Evolutionary conservation across 2,329 filamentous ascomycete genomes (phyloP).

Genomic region (Fusarium chlamydosporum): DNA sequence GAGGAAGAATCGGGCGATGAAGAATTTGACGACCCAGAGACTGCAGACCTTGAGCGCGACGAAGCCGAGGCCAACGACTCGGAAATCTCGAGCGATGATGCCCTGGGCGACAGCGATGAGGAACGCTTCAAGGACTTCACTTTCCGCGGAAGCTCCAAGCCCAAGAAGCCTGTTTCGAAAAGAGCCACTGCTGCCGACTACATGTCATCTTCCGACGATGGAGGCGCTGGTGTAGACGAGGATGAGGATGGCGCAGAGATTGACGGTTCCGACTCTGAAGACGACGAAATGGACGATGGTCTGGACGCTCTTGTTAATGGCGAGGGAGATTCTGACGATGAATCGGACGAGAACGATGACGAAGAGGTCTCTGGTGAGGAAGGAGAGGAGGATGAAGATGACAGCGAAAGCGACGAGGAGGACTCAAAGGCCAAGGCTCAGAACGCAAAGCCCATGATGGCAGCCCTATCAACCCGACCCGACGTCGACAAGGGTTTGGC

Average conservation of each 20-base stretch:
- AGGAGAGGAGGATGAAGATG: conserved; percentile 57
- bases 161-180: conserved; percentile 56
- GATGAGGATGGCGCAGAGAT: conserved; percentile 58
- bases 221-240: conserved; percentile 53
- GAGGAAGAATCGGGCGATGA: conserved; percentile 63
- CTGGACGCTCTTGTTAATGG: conserved; percentile 55
- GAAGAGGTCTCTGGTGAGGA: conserved; percentile 56
- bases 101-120: conserved; percentile 86
- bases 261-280: conserved; percentile 55
- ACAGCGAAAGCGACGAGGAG: conserved; percentile 56
- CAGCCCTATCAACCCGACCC: conserved; percentile 51
- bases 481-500: conserved; percentile 89
- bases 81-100: conserved; percentile 75
- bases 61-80: conserved; percentile 66
- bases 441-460: conserved; percentile 54
- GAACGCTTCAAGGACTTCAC: conserved; percentile 83
- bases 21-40: conserved; percentile 70
- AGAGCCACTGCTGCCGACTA: conserved; percentile 70
- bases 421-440: conserved; percentile 45
- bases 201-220: conserved; percentile 64
- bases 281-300: conserved; percentile 58
- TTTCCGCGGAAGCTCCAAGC: conserved; percentile 71
- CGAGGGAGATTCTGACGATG: conserved; percentile 53
- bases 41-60: conserved; percentile 67
- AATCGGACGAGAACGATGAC: conserved; percentile 56